Conservation (phyloP, 1,284 basidiomycete species). For the Rhodotorula sp. region DNA sequence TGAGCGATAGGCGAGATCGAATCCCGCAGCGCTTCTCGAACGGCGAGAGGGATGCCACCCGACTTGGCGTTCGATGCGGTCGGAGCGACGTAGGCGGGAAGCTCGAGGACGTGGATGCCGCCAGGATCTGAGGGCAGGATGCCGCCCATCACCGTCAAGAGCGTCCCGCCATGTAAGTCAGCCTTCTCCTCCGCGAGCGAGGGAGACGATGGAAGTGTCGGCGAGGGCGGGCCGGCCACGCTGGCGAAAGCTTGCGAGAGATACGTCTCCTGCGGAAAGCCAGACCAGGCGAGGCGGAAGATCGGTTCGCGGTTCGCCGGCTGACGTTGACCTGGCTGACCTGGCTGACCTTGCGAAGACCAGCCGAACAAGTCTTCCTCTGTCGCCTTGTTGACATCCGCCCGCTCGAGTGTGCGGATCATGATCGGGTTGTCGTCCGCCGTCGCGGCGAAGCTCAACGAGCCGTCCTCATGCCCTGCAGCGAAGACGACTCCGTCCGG, state of each 20-base stretch:
- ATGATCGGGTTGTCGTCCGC: conserved; percentile 77
- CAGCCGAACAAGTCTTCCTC: conserved; percentile 38
- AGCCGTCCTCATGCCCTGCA: conserved; percentile 79
- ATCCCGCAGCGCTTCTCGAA: conserved; percentile 64
- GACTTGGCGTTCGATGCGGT: conserved; percentile 47
- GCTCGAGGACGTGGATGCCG: conserved; percentile 67
- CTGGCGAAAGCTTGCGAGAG: conserved; percentile 31
- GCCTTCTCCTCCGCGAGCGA: conserved; percentile 8
- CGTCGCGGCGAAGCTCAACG: conserved; percentile 79
- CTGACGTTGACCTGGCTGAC: conserved; percentile 33
- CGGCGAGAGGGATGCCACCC: conserved; percentile 55
- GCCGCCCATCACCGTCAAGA: conserved; percentile 76
- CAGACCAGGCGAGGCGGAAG: conserved; percentile 83
- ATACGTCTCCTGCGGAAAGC: conserved; percentile 59
- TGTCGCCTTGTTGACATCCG: conserved; percentile 49
- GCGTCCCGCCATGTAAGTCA: conserved; percentile 61
- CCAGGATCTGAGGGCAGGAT: conserved; percentile 58
- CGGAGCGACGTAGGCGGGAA: conserved; percentile 64
- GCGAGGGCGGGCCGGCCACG: conserved; percentile 13
- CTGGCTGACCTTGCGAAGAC: background rate
- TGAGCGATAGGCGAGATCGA: conserved; percentile 61
- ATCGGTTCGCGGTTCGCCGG: conserved; percentile 66
- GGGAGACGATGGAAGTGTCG: conserved; percentile 17
- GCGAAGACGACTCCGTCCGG: conserved; percentile 57
- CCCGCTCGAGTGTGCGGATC: conserved; percentile 65